Evolutionary conservation across 345 rosid species (phyloP), one percentile per base, ranked within the genome.

Genomic region (Sonneratia caseolaris): DNA sequence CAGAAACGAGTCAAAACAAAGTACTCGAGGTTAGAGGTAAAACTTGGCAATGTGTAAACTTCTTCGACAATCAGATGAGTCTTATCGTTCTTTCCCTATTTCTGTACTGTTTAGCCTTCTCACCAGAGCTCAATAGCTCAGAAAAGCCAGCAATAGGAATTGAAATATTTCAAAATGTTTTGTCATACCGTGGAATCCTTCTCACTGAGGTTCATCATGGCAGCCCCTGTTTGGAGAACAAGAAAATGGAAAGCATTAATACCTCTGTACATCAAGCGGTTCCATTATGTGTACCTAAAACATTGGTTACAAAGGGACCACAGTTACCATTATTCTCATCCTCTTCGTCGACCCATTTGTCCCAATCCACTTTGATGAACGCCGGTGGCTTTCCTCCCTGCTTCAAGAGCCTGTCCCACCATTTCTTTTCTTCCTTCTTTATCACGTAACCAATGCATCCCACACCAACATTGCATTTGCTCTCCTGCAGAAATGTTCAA

Each of bases 321-420:
- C 49, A 47, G 21, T 61, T 74, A 74, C 79, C 79, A 9, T 71
- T 56, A 27, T 27, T 27, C 61, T 88, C 96, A 1, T 91, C 97
- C 37, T 90, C 96, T 78, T 90, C 96, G 75, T 91, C 97, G 24
- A 89, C 95, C 97, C 95, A 91, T 76, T 89, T 91, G 80, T 91
- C 95, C 97, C 97, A 91, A 69, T 91, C 97, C 10, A 89, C 86
- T 82, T 91, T 91, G 66, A 91, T 80, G 75, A 83, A 91, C 80
- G 86, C 91, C 12, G 97, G 97, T 3, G 84, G 40, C 71, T 86
- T 91, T 32, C 84, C 90, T 64, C 79, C 88, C 45, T 82, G 88
- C 4, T 85, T 85, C 77, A 91, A 45, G 66, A 91, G 76, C 77
- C 84, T 89, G 57, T 87, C 77, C 97, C 97, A 91, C 91, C 97